Conservation (phyloP, 495 filamentous ascomycete genomes). For the Astrothelium macrocarpum region DNA sequence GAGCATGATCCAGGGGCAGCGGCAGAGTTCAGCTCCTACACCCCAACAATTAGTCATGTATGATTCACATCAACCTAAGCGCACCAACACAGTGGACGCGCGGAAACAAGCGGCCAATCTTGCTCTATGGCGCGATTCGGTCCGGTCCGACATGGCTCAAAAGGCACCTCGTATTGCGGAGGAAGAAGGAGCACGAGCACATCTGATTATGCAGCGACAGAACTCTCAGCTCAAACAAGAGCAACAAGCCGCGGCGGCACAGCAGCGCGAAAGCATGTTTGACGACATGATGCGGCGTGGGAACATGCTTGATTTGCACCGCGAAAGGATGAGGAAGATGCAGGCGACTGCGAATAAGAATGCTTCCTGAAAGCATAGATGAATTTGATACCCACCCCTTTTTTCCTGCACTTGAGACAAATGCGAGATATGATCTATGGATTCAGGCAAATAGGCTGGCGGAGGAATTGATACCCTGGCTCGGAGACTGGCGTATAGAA, state of each 20-base stretch:
- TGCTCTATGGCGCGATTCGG: constrained; percentile 64
- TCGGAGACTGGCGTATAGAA: neutral
- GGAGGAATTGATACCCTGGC: neutral
- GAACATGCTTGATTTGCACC: constrained; percentile 66
- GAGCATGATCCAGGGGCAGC: constrained; percentile 38
- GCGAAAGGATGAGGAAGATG: constrained; percentile 74
- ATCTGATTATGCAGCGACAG: constrained; percentile 33
- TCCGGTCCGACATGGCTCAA: constrained; percentile 52
- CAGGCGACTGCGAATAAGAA: constrained; percentile 58
- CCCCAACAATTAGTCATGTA: constrained; percentile 26
- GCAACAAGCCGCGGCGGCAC: constrained; percentile 36
- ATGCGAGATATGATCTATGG: neutral
- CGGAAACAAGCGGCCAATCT: constrained; percentile 50
- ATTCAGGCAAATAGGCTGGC: too few relatives aligned
- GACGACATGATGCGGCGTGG: constrained; percentile 69
- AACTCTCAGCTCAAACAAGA: constrained; percentile 35
- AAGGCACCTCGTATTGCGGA: constrained; percentile 33
- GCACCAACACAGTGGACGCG: constrained; percentile 33
- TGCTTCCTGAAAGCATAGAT: constrained; percentile 8
- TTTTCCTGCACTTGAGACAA: neutral
- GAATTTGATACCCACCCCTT: neutral
- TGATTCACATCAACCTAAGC: constrained; percentile 50
- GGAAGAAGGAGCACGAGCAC: constrained; percentile 33
- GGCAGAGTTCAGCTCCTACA: constrained; percentile 14
- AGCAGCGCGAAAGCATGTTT: constrained; percentile 42